Base-by-base conservation (phyloP, 2,329 filamentous ascomycete genomes). In the Colletotrichum tanaceti region DNA sequence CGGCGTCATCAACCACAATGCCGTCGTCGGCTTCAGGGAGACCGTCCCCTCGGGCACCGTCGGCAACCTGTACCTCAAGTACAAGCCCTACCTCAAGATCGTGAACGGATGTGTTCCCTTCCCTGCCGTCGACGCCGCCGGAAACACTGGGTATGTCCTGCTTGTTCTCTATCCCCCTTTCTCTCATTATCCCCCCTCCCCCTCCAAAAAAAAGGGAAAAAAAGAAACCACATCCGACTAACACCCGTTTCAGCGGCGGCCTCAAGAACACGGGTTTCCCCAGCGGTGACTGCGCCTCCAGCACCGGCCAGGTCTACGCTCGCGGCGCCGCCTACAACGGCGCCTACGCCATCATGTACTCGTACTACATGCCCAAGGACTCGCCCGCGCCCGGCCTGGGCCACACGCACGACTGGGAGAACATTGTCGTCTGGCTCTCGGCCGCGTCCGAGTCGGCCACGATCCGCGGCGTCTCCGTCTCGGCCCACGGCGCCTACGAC, bases 61-160 rank as follows among this genome's bases (percentile, higher is more conserved):
- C 43, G 77, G 78, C 28, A 62, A 65, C 28, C 64, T 77, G 35
- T 78, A 77, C 58, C 72, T 76, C n/a, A 78, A 77, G 71, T 78
- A 77, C 72, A 77, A 78, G 71, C 78, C 78, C 13, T 78, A 73
- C 66, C 72, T 80, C 39, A 73, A 73, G 49, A 84, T 89, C 5
- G 80, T 82, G 20, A 86, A 86, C 72, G 88, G 88, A 53, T 90
- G 88, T 70, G 87, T 90, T 10, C 87, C 88, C 0, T 90, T 88
- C 73, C 87, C 88, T 0, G 88, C 85, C 1, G 88, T 90, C 1
- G 85, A 90, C 70, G 81, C 81, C 0, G 75, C 78, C 0, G 89
- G 88, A 2, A 82, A 90, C 72, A 89, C 85, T 18, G 80, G 83
- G 87, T 89, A 75, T 68, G 80, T 72, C 20, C n/a, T 14, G 24